Percentiles rank a stretch among this genome's conserved stretches.
Conservation (phyloP, 2,329 filamentous ascomycete species). For the Penicillium olsonii region DNA sequence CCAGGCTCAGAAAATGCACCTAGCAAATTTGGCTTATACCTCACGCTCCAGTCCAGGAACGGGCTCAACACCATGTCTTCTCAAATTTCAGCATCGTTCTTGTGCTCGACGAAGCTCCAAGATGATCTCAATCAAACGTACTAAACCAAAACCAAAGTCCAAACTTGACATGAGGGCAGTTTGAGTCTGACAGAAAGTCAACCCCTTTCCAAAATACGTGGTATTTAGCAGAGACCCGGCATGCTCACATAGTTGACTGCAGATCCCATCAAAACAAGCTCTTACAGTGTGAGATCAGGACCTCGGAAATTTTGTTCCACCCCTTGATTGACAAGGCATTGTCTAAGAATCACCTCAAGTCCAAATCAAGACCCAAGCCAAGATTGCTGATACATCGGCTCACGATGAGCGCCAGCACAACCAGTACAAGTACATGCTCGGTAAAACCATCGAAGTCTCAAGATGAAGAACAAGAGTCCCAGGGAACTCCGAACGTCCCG, state of each 20-base stretch:
- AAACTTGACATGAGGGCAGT: too few species aligned
- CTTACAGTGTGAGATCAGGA: not conserved
- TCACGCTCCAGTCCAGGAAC: too few species aligned
- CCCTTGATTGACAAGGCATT: not conserved
- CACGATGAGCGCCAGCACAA: not conserved
- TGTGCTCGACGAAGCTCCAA: too few species aligned
- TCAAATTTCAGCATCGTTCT: too few species aligned
- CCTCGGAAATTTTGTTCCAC: not conserved
- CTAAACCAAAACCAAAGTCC: too few species aligned
- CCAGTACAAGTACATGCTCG: not conserved
- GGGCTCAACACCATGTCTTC: too few species aligned
- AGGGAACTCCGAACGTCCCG: not conserved
- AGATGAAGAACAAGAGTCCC: not conserved
- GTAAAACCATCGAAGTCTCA: not conserved
- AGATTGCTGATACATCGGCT: too few species aligned
- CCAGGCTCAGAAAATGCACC: too few species aligned
- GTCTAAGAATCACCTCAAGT: not conserved
- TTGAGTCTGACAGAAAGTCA: not conserved
- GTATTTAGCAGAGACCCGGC: not conserved
- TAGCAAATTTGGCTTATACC: too few species aligned
- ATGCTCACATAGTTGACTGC: not conserved
- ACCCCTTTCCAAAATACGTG: not conserved
- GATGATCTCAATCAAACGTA: too few species aligned
- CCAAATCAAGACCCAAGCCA: not conserved
- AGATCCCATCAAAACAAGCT: not conserved